Evolutionary conservation across 2,329 filamentous ascomycete genomes (phyloP), one percentile per base, ranked within the genome.

Genomic region (Beauveria australis): DNA sequence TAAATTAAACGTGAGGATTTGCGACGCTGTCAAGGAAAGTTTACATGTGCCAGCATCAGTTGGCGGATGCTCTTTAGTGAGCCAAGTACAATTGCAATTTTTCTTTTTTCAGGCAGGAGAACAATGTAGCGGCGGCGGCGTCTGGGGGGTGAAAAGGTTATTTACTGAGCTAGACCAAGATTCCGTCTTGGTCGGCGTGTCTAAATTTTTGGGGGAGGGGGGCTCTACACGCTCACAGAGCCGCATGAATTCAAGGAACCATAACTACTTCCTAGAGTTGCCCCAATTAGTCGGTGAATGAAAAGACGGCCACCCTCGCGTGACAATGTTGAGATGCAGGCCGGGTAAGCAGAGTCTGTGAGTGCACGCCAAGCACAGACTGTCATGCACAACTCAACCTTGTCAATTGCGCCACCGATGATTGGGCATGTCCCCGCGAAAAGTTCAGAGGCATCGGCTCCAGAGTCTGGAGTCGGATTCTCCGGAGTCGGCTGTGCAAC

Each of bases 111-210:
- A 37, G 5, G 43, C 9, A 44, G 30, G 8, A 22, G 3, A 18
- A 53, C 51, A 40, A 53, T 53, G 51, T 4, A n/a, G 26, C 46
- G 53, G 53, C 53, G 53, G 53, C 33, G 41, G 53, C 53, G 53
- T 30, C 16, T 10, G 10, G 30, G 40, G 9, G 40, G 49, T 10
- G 22, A 18, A 55, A 46, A 55, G 53, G 18, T n/a, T 54, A 30
- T 30, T 44, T 19, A 12, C 22, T 14, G n/a, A 28, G 12, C 16
- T n/a, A n/a, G 18, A 43, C 30, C 19, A 43, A 28, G 48, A 3
- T 41, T 53, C 28, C 6, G 33, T 37, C 22, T 22, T 43, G 22
- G 19, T 40, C 24, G 7, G 14, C 22, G 26, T 14, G 30, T 3
- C 30, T 30, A n/a, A 18, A n/a, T n/a, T n/a, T n/a, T n/a, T n/a